A percentile compares a stretch with the other conserved stretches of the same genome.
Evolutionary conservation across 768 basidiomycete genomes (phyloP).

Genomic region (Daedaleopsis nitida): DNA sequence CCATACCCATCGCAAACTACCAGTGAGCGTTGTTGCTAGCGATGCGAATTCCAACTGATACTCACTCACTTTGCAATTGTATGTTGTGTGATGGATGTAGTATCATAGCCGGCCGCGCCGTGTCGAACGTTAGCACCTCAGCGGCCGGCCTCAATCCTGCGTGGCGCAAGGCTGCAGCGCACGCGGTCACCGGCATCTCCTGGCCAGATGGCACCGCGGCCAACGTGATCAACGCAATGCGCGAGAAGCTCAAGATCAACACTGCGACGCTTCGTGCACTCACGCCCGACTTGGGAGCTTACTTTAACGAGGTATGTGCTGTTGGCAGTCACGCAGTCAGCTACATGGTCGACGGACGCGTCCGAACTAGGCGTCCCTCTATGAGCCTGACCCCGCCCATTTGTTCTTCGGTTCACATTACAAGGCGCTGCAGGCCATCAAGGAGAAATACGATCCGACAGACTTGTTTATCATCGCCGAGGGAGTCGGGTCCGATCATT

Average conservation of each 20-base stretch:
- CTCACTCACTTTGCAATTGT: too few relatives aligned
- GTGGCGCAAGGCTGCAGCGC: conserved; percentile 45
- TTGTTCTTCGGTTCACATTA: conserved; percentile 53
- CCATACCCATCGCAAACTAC: not conserved
- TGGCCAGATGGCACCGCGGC: conserved; percentile 25
- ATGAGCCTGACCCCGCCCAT: conserved; percentile 41
- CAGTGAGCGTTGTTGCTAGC: too few relatives aligned
- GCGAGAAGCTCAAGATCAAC: conserved; percentile 17
- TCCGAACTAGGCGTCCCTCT: conserved; percentile 40
- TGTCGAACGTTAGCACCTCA: conserved; percentile 37
- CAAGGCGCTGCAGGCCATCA: conserved; percentile 40
- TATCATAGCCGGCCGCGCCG: conserved; percentile 46
- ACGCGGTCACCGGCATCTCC: conserved; percentile 24
- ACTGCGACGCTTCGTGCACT: conserved; percentile 33
- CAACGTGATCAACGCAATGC: conserved; percentile 17
- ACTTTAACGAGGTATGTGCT: conserved; percentile 48
- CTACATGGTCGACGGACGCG: too few relatives aligned
- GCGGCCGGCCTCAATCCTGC: conserved; percentile 49
- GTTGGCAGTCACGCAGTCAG: too few relatives aligned
- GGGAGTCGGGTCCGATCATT: conserved; percentile 54
- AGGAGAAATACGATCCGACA: conserved; percentile 45
- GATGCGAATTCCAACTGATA: too few relatives aligned
- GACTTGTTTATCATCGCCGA: conserved; percentile 45
- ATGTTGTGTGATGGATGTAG: conserved; percentile 26
- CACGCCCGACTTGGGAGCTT: conserved; percentile 37